Evolutionary conservation across 257 asterid genomes (phyloP).

Genomic region (Eustoma russellianum): DNA sequence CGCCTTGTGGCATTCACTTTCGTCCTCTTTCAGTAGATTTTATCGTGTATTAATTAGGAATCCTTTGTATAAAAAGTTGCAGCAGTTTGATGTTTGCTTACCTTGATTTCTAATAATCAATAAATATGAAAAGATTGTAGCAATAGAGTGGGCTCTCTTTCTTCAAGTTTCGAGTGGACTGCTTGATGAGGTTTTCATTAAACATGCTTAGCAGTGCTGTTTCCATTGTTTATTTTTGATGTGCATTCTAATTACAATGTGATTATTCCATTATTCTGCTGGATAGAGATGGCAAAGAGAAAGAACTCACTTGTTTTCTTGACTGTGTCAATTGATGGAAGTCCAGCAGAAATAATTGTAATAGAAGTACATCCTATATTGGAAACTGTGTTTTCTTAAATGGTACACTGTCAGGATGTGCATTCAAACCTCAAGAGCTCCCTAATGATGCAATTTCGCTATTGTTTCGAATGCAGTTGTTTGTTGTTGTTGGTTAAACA

Average conservation of each 20-base stretch:
- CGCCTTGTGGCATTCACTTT: too few species aligned
- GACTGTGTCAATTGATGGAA: constrained; percentile 70
- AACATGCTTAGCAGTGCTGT: too few species aligned
- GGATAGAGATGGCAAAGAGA: constrained; percentile 43
- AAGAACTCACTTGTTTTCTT: constrained; percentile 74
- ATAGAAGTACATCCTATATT: constrained; percentile 49
- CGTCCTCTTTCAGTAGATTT: too few species aligned
- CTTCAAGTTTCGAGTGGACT: too few species aligned
- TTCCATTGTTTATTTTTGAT: neutral
- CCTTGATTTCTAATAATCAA: too few species aligned
- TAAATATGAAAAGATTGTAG: too few species aligned
- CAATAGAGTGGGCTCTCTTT: too few species aligned
- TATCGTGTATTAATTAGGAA: too few species aligned
- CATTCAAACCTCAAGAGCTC: constrained; percentile 1
- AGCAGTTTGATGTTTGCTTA: too few species aligned
- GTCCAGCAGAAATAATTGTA: constrained; percentile 51
- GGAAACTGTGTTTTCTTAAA: neutral
- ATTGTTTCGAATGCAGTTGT: constrained; percentile 46
- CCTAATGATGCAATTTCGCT: neutral
- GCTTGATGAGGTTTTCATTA: too few species aligned
- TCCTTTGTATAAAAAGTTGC: too few species aligned
- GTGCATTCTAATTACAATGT: constrained; percentile 4
- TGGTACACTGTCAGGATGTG: neutral
- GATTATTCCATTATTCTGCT: constrained; percentile 12
- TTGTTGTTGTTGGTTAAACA: constrained; percentile 54